Evolutionary conservation across 306 rosid genomes (phyloP).

Genomic region (Sesbania bispinosa): DNA sequence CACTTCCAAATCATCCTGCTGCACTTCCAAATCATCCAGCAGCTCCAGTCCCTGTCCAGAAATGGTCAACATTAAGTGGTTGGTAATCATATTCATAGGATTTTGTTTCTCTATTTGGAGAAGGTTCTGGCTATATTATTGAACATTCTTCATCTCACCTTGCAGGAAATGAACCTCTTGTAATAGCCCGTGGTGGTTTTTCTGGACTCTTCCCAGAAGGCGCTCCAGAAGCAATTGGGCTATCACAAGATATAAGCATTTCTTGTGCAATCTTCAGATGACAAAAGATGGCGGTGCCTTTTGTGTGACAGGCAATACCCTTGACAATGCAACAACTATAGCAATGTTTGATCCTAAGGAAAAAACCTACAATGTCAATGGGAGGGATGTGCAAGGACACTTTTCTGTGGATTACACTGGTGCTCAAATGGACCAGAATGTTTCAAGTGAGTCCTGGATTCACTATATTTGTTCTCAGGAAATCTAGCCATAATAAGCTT

Average conservation of each 20-base stretch:
- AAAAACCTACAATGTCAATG: constrained; percentile 46
- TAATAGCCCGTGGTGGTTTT: constrained; percentile 80
- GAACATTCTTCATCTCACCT: neutral
- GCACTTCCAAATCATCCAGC: too few relatives aligned
- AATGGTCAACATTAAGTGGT: constrained; percentile 87
- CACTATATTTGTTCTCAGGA: neutral
- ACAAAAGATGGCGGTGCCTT: constrained; percentile 64
- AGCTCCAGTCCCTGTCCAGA: constrained; percentile 6
- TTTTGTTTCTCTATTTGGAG: neutral
- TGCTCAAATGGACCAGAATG: constrained; percentile 30
- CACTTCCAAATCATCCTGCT: neutral
- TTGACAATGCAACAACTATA: constrained; percentile 63
- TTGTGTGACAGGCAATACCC: constrained; percentile 54
- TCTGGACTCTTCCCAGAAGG: constrained; percentile 84
- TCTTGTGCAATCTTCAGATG: constrained; percentile 68
- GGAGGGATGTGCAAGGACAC: constrained; percentile 53
- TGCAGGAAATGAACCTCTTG: constrained; percentile 68
- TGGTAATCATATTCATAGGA: constrained; percentile 34
- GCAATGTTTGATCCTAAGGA: constrained; percentile 37
- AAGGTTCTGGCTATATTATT: neutral
- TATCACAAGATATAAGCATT: constrained; percentile 32
- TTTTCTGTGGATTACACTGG: constrained; percentile 54
- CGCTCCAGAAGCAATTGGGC: constrained; percentile 25
- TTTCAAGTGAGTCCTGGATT: constrained; percentile 42
- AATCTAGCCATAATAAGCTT: neutral